Percentiles rank a stretch among this genome's conserved stretches.
Evolutionary conservation across 2,329 filamentous ascomycete species (phyloP).

Genomic region (Cladosporium halotolerans): DNA sequence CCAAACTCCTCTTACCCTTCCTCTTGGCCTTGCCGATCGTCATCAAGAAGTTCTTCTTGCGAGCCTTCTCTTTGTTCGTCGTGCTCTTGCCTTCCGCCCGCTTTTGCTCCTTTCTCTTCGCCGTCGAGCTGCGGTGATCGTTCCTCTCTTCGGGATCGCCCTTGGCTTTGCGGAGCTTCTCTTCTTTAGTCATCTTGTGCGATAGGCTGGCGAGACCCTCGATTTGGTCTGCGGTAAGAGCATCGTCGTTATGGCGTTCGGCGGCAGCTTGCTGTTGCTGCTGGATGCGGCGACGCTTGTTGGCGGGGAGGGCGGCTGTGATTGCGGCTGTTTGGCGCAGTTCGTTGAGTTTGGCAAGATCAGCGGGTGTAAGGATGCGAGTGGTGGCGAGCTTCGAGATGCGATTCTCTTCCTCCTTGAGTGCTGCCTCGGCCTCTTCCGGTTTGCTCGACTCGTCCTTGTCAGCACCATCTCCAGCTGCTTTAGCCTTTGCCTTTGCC

Average conservation of each 20-base stretch:
- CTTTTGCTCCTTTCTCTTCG: constrained; percentile 81
- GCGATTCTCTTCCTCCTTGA: constrained; percentile 27
- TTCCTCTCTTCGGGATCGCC: constrained; percentile 60
- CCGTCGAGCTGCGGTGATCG: constrained; percentile 80
- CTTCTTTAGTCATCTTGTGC: constrained; percentile 81
- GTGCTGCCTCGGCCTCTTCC: constrained; percentile 24
- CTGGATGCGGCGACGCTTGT: constrained; percentile 34
- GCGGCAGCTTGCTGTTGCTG: constrained; percentile 25
- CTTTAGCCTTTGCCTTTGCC: constrained; percentile 12
- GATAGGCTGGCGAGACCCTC: constrained; percentile 73
- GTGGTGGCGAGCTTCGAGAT: constrained; percentile 77
- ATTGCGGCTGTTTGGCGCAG: constrained; percentile 69
- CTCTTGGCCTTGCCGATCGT: constrained; percentile 91
- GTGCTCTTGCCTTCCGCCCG: constrained; percentile 85
- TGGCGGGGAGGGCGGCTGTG: constrained; percentile 52
- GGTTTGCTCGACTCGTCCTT: constrained; percentile 21
- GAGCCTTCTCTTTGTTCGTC: constrained; percentile 92
- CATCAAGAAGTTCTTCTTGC: constrained; percentile 99
- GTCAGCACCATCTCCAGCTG: constrained; percentile 1
- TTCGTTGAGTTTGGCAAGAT: constrained; percentile 89
- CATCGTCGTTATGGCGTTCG: constrained; percentile 64
- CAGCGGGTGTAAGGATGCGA: constrained; percentile 88
- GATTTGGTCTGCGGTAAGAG: constrained; percentile 86
- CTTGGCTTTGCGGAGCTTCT: constrained; percentile 74
- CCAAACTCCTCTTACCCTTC: constrained; percentile 91